These are phyloP conservation scores for Aspergillus biplanus DNA, from an alignment of 495 filamentous ascomycete genomes.

Conservation along the genomic window DNA sequence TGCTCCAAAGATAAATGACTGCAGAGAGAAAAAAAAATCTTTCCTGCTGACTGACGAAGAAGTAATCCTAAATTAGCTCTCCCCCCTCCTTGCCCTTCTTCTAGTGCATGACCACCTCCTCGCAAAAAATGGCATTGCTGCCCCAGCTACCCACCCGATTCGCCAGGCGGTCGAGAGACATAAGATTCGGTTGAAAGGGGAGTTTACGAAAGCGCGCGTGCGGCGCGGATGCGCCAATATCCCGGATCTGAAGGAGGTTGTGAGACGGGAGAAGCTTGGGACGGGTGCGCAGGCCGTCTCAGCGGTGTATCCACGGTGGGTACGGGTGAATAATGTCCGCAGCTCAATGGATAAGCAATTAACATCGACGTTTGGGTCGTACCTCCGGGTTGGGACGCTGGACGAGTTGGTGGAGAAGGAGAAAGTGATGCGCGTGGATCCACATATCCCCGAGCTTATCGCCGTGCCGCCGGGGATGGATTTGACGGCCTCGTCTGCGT, in stretches of 20 bases:
- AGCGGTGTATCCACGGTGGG: constrained; percentile 76
- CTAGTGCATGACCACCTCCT: constrained; percentile 87
- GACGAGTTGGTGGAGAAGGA: constrained; percentile 35
- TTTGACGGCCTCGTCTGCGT: constrained; percentile 69
- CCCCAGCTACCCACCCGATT: constrained; percentile 75
- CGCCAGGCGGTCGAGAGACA: constrained; percentile 74
- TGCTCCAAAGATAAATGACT: not conserved
- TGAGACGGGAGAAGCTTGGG: constrained; percentile 46
- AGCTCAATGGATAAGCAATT: constrained; percentile 71
- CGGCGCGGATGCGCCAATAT: constrained; percentile 67
- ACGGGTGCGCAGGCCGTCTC: constrained; percentile 22
- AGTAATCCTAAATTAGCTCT: constrained; percentile 62
- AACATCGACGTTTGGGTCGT: constrained; percentile 66
- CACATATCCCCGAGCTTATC: constrained; percentile 79
- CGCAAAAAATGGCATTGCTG: constrained; percentile 76
- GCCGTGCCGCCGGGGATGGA: constrained; percentile 72
- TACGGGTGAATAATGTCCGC: constrained; percentile 81
- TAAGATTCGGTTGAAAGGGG: constrained; percentile 77
- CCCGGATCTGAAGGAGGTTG: constrained; percentile 60
- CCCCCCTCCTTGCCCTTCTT: constrained; percentile 76
- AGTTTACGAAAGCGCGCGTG: constrained; percentile 79
- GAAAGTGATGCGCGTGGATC: constrained; percentile 61
- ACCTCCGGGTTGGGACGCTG: constrained; percentile 53
- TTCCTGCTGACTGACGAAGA: constrained; percentile 9
- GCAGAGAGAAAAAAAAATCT: constrained; percentile 14